A percentile compares a stretch with the other conserved stretches of the same genome.
Conservation (phyloP, 169 alveolate genomes). For the Plasmodium billcollinsi region DNA sequence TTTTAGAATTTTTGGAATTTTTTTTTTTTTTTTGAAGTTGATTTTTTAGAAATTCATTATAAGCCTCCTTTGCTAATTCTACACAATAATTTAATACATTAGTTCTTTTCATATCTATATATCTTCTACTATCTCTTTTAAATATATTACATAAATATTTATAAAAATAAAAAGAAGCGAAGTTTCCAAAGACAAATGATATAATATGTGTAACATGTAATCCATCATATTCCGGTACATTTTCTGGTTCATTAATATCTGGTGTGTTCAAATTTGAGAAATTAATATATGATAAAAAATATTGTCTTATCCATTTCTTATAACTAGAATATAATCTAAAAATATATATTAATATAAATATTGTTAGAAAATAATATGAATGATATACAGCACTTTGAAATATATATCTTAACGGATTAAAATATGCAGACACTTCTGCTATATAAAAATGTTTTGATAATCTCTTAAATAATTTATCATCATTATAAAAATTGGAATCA, state of each 20-base stretch:
- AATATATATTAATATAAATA: slow-evolving; percentile 25
- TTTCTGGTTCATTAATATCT: background rate
- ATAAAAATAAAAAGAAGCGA: slow-evolving; percentile 24
- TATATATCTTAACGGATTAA: slow-evolving; percentile 46
- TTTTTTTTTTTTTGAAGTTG: slow-evolving; percentile 10
- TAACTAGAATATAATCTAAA: slow-evolving; percentile 28
- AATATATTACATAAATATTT: slow-evolving; percentile 15
- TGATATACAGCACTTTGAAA: slow-evolving; percentile 33
- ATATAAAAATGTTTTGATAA: slow-evolving; percentile 43
- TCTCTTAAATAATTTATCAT: slow-evolving; percentile 35
- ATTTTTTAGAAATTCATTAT: slow-evolving; percentile 28
- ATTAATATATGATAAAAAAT: slow-evolving; percentile 14
- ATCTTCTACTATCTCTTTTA: slow-evolving; percentile 10
- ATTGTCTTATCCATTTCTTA: slow-evolving; percentile 14
- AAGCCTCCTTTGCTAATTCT: slow-evolving; percentile 45
- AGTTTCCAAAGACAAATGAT: slow-evolving; percentile 33
- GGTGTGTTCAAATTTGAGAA: background rate
- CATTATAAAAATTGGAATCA: slow-evolving; percentile 20
- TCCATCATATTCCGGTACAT: background rate
- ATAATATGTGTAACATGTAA: background rate
- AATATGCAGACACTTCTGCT: slow-evolving; percentile 33
- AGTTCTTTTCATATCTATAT: slow-evolving; percentile 9
- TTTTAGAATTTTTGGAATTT: too few relatives aligned
- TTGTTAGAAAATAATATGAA: slow-evolving; percentile 18
- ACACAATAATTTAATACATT: slow-evolving; percentile 35